Evolutionary conservation across 2,329 filamentous ascomycete species (phyloP).

Genomic region (Fusarium ramigenum): DNA sequence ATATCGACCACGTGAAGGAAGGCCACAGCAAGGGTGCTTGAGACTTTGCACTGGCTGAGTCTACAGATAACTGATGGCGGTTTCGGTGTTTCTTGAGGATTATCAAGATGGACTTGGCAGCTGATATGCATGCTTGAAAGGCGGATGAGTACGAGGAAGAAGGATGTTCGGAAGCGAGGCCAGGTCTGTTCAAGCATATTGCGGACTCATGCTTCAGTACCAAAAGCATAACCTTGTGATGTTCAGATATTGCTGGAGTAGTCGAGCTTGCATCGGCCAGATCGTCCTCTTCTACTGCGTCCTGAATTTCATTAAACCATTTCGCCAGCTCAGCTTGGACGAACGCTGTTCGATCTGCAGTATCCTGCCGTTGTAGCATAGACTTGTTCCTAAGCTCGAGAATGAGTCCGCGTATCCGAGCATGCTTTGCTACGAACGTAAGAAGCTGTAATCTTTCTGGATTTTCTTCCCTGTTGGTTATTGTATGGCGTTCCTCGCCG

Average conservation of each 20-base stretch:
- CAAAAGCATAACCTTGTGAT: constrained; percentile 54
- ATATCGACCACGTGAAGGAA: constrained; percentile 62
- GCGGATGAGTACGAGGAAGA: constrained; percentile 57
- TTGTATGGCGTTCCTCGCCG: constrained; percentile 55
- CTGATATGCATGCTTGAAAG: constrained; percentile 61
- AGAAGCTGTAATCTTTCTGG: constrained; percentile 49
- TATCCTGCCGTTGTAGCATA: constrained; percentile 55
- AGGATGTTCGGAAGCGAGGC: constrained; percentile 56
- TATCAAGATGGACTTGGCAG: constrained; percentile 58
- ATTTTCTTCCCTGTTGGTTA: constrained; percentile 22
- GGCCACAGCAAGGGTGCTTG: constrained; percentile 56
- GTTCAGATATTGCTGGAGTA: constrained; percentile 38
- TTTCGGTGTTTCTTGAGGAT: constrained; percentile 47
- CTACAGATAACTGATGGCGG: constrained; percentile 17
- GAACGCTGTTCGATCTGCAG: constrained; percentile 52
- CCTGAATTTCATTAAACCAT: constrained; percentile 64
- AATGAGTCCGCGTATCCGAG: constrained; percentile 59
- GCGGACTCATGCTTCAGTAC: constrained; percentile 59
- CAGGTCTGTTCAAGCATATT: constrained; percentile 61
- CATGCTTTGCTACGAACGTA: constrained; percentile 56
- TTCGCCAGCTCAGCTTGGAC: constrained; percentile 60
- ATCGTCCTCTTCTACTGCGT: constrained; percentile 54
- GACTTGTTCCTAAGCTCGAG: constrained; percentile 63
- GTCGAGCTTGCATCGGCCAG: neutral
- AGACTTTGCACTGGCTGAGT: constrained; percentile 13